phyloP scores from a whole-genome alignment of 2,329 filamentous ascomycete genomes.

The Phaeosphaeria sp. region DNA sequence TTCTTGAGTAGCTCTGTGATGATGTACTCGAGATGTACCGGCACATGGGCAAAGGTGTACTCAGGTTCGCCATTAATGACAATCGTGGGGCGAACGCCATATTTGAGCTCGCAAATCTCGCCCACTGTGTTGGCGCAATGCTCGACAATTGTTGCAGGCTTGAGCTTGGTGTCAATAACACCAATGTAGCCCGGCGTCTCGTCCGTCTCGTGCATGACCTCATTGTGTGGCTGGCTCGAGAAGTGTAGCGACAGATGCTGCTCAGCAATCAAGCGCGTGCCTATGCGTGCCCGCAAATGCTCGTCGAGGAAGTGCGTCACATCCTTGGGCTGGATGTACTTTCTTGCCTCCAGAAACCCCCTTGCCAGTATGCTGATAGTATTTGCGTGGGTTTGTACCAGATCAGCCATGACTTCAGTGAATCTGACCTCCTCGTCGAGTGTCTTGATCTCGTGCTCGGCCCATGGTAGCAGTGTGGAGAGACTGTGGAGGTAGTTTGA shows the following conservation, averaged over 20 bases:
- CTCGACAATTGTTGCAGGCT: slow-evolving; percentile 80
- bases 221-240: slow-evolving; percentile 73
- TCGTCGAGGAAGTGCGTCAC: slow-evolving; percentile 94
- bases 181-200: slow-evolving; percentile 74
- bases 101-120: slow-evolving; percentile 95
- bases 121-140: slow-evolving; percentile 88
- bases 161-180: slow-evolving; percentile 89
- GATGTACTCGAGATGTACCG: slow-evolving; percentile 97
- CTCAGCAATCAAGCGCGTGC: slow-evolving; percentile 91
- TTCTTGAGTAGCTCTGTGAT: slow-evolving; percentile 97
- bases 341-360: slow-evolving; percentile 90
- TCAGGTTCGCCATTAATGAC: slow-evolving; percentile 83
- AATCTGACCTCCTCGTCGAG: slow-evolving; percentile 89
- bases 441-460: slow-evolving; percentile 72
- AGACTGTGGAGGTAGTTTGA: slow-evolving; percentile 95
- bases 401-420: slow-evolving; percentile 88
- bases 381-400: slow-evolving; percentile 93
- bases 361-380: slow-evolving; percentile 92
- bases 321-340: slow-evolving; percentile 81
- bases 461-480: slow-evolving; percentile 86
- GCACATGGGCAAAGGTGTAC: slow-evolving; percentile 91
- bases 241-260: slow-evolving; percentile 93
- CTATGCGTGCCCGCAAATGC: slow-evolving; percentile 91
- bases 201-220: slow-evolving; percentile 55
- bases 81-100: slow-evolving; percentile 83